Evolutionary conservation across 176 grass and related monocot species (phyloP), one percentile per base, ranked within the genome.

Genomic region (Eremochloa ophiuroides): DNA sequence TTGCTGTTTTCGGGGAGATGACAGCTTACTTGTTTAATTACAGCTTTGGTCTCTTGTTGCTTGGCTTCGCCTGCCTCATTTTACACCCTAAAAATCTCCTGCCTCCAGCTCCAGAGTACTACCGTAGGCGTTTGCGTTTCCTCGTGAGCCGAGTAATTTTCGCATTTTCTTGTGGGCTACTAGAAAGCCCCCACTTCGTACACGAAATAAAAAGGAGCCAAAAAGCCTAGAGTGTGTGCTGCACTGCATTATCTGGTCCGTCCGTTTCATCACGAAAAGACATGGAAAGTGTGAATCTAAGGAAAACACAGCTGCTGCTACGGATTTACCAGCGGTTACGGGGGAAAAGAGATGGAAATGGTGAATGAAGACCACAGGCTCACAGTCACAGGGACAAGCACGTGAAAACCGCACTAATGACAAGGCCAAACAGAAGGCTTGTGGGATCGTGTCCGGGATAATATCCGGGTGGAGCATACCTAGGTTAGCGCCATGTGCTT

Each of bases 401-500:
- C 26, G 82, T 82, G 43, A 66, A 80, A 85, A 30, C 87, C 71
- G 43, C 64, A 26, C 82, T 56, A 71, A 9, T 85, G 87, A 81
- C 82, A 71, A 80, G 78, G 78, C 64, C 25, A 69, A 80, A 69
- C 78, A 67, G 37, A 35, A 14, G 42, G 29, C 86, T 18, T 76
- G 82, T 80, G 76, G 42, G 82, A 73, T 85, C n/a, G 66, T 66
- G 82, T 91, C 81, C 41, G 51, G 66, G 65, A 71, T 67, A 29
- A 84, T 61, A 66, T 82, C 65, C 46, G 20, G 46, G 56, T 82
- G n/a, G 55, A 22, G 73, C 64, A 23, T 26, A 58, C 48, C 76
- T 80, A 55, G 81, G 69, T 10, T 40, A 53, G 5, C 67, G 67
- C 37, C 81, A 94, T 27, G 89, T 85, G 84, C 85, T 66, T 66